phyloP scores from a whole-genome alignment of 305 asterid genomes.

The Fraxinus paxiana region DNA sequence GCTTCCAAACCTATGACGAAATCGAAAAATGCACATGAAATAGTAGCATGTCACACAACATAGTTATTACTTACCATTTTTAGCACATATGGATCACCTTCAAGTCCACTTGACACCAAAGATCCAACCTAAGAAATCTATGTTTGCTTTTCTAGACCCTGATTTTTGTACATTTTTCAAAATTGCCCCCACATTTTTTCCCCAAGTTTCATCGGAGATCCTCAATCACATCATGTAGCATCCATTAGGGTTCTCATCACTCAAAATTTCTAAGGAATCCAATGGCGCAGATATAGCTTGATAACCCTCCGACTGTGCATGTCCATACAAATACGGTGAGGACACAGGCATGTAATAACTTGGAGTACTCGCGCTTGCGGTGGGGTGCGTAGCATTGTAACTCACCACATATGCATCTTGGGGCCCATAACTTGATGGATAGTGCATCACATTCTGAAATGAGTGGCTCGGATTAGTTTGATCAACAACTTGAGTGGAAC shows the following conservation, averaged over 20 bases:
- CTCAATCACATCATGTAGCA: conserved; percentile 54
- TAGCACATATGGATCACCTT: not conserved
- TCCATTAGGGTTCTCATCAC: conserved; percentile 77
- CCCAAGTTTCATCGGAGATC: not conserved
- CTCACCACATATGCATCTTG: conserved; percentile 46
- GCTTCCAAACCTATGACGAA: not conserved
- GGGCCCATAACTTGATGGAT: conserved; percentile 36
- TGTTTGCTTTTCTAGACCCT: not conserved
- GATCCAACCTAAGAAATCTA: not conserved
- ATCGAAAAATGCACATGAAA: not conserved
- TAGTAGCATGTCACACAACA: not conserved
- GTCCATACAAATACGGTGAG: conserved; percentile 36
- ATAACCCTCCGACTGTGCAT: conserved; percentile 31
- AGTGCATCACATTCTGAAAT: conserved; percentile 33
- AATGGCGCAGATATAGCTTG: conserved; percentile 34
- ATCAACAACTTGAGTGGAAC: conserved; percentile 41
- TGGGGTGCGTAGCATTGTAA: conserved; percentile 52
- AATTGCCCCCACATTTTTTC: not conserved
- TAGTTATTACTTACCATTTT: not conserved
- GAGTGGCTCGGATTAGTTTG: conserved; percentile 32
- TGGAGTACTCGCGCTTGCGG: conserved; percentile 30
- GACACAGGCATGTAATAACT: conserved; percentile 42
- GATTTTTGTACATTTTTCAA: conserved; percentile 9
- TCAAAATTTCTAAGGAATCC: conserved; percentile 62
- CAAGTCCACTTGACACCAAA: not conserved